Evolutionary conservation across 2,329 filamentous ascomycete genomes (phyloP), one percentile per base, ranked within the genome.

Genomic region (Talaromyces islandicus): DNA sequence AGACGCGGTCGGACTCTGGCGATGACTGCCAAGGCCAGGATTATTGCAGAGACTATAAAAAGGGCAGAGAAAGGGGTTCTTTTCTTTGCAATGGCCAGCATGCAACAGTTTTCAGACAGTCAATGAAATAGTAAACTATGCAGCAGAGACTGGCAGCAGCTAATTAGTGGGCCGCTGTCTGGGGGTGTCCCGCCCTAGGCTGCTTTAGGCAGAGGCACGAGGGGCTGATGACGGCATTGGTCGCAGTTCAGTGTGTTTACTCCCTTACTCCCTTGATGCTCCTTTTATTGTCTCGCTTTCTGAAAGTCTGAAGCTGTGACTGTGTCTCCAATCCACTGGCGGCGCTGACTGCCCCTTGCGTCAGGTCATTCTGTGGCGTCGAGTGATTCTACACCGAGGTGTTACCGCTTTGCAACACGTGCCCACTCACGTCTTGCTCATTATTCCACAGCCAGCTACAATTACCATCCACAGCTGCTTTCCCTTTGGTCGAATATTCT

Each of bases 21-120:
- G 62, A 79, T 64, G 60, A 75, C 67, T 65, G 69, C 71, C 64
- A 75, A 64, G 56, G 77, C 77, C 73, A 81, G 75, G 64, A 78
- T 75, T 65, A 75, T n/a, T 29, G 71, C 72, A 69, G 71, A 73
- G 69, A 64, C 69, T 64, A 73, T 50, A 19, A 73, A 53, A 53
- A 74, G 62, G 64, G 64, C 67, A 66, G 70, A 71, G 66, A 52
- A 17, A 25, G 19, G 12, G 17, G 0, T 29, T 29, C 19, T 27
- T 19, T 25, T 52, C 14, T 29, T 52, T 52, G 21, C 25, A 29
- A 52, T 52, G 25, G 48, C 25, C 21, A 29, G 48, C 48, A 52
- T 63, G 60, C 58, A 64, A 19, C 3, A 21, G 43, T 24, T 17
- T 9, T 21, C 35, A 46, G 19, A 1, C 3, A 12, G 43, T 46